Evolutionary conservation across 768 basidiomycete species (phyloP), one percentile per base, ranked within the genome.

Genomic region (Pulveroboletus sp.): DNA sequence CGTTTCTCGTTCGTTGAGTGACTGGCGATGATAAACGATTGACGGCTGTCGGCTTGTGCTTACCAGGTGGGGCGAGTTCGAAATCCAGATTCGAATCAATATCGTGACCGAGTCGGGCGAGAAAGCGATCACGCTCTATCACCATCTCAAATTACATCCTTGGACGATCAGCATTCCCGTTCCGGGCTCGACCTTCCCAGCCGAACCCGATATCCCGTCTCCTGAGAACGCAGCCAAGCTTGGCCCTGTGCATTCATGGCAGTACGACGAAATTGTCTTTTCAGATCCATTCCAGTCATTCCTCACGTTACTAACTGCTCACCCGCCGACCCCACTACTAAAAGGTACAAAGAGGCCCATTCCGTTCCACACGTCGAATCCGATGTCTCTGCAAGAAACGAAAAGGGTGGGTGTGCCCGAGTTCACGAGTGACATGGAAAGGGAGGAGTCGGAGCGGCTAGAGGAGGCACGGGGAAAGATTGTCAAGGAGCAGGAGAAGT

Each of bases 231-330:
- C 86, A 2, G 74, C 80, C 61, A 83, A 82, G 60, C 62, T 76
- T 26, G 86, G 85, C 0, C 87, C 89, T 0, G 91, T 99, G 27
- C 89, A 96, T 66, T 89, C 92, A 0, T 99, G 95, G 94, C 95
- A 98, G 62, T 98, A 98, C 71, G 95, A 98, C 69, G 96, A 99
- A 70, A 80, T 98, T 55, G 91, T 98, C 45, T 98, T 99, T 71
- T 80, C 84, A 62, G 95, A 98, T 59, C 96, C 96, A 1, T 91
- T 86, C 55, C 84, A 89, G 51, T 76, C 83, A 33, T 93, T 98
- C 71, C 79, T 96, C 54, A 81, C 83, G 57, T 75, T 88, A 43
- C 79, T 98, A 45, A 86, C 83, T 0, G 71, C 76, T n/a, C 80
- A 94, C 62, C 84, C 90, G 2, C 93, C 94, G 0, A 93, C 88